Conservation (phyloP, 106 monocot species). For the Triglochin maritima region DNA sequence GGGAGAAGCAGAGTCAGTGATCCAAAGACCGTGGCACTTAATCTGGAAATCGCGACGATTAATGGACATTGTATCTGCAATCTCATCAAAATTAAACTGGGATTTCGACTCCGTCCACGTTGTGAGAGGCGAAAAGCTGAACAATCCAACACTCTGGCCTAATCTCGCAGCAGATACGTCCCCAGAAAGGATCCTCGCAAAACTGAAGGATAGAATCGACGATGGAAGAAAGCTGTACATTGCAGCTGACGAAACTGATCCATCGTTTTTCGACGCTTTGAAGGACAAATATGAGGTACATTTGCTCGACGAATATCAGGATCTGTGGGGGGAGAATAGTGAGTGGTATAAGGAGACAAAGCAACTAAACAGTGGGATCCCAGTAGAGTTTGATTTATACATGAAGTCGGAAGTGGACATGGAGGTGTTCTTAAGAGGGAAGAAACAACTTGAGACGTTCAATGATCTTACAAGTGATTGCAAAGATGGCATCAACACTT, state of each 20-base stretch:
- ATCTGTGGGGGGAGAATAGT: constrained; percentile 74
- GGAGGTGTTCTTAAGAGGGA: constrained; percentile 84
- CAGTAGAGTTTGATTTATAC: constrained; percentile 87
- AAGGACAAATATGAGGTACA: constrained; percentile 64
- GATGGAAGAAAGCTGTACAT: constrained; percentile 69
- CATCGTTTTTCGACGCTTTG: constrained; percentile 66
- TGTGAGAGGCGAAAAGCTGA: constrained; percentile 72
- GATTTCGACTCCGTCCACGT: constrained; percentile 86
- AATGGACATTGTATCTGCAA: constrained; percentile 75
- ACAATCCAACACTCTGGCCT: constrained; percentile 67
- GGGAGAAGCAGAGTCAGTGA: constrained; percentile 60
- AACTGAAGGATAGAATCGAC: constrained; percentile 48
- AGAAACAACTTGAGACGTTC: constrained; percentile 81
- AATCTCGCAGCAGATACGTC: constrained; percentile 78
- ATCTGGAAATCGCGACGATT: constrained; percentile 82
- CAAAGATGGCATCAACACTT: constrained; percentile 82
- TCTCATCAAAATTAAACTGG: constrained; percentile 76
- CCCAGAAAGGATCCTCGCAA: constrained; percentile 40
- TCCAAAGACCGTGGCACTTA: constrained; percentile 75
- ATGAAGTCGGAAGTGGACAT: constrained; percentile 81
- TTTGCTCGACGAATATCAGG: constrained; percentile 74
- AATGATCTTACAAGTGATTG: constrained; percentile 88
- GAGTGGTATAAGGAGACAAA: constrained; percentile 81
- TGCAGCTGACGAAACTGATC: constrained; percentile 70
- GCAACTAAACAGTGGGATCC: constrained; percentile 51